Base-by-base conservation (phyloP, 2,329 filamentous ascomycete species). In the Penicillium digitatum region DNA sequence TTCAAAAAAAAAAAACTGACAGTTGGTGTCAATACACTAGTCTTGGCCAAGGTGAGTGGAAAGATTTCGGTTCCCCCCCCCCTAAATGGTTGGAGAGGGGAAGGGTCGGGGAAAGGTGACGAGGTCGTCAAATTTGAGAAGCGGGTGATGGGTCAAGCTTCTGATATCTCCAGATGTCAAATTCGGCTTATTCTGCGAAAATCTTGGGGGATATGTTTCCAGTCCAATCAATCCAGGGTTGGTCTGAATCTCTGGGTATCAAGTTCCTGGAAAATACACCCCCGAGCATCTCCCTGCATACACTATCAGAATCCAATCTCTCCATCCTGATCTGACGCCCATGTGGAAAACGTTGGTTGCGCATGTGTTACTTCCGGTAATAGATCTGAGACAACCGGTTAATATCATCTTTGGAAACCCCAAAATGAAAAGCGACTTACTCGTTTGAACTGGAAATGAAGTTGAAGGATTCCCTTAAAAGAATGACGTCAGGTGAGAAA, bases 401-500 rank as follows among this genome's bases (percentile, higher is more conserved):
- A 66, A 54, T 48, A 40, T 42, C 40, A n/a, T 54, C 51, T 54
- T 43, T 9, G 27, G 20, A 18, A 34, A 42, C 12, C 2, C 5
- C 4, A 7, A 32, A 16, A 24, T 8, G 10, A 38, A 34, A 38
- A 27, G 14, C 4, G 12, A 63, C 76, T 65, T 74, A 95, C 91
- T 85, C 96, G 95, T 75, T 97, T 99, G 81, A 97, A 96, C 74
- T 96, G 92, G 73, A 99, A 99, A 72, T 97, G 93, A 55, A 99
- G 82, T 76, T 96, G 92, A 55, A 99, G 78, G 66, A 97, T 96
- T 50, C 93, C 93, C 89, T 95, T 62, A 58, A 52, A 31, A 42
- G 1, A 40, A 44, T 37, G 24, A 52, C 26, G 47, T 61, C 49
- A 62, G 58, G 48, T 26, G 46, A n/a, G 50, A 24, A 42, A 54